Evolutionary conservation across 1,139 yeast species (phyloP).

Genomic region (Suhomyces guaymorum): DNA sequence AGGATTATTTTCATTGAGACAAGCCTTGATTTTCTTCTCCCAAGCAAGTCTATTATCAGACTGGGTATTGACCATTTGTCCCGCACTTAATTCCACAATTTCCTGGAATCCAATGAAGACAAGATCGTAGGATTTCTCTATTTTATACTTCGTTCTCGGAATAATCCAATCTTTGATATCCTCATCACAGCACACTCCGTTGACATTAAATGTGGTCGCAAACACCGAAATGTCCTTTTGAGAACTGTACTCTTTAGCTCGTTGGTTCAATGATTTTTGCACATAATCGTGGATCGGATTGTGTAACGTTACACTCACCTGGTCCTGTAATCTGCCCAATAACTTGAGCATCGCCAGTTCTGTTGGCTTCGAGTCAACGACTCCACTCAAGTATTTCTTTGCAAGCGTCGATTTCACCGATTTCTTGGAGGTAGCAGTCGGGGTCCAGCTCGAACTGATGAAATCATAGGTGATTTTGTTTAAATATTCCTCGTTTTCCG

Average conservation of each 20-base stretch:
- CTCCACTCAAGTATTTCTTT: slow-evolving; percentile 47
- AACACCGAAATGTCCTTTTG: slow-evolving; percentile 53
- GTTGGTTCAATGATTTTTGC: slow-evolving; percentile 51
- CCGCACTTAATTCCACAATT: slow-evolving; percentile 86
- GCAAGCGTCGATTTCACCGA: slow-evolving; percentile 45
- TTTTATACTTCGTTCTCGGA: slow-evolving; percentile 34
- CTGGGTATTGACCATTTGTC: slow-evolving; percentile 84
- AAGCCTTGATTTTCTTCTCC: slow-evolving; percentile 67
- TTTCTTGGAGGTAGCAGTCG: slow-evolving; percentile 35
- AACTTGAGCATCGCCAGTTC: slow-evolving; percentile 51
- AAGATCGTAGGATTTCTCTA: slow-evolving; percentile 54
- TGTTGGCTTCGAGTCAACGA: slow-evolving; percentile 39
- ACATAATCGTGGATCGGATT: slow-evolving; percentile 76
- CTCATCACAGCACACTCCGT: slow-evolving; percentile 57
- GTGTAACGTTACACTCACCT: slow-evolving; percentile 47
- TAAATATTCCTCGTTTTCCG: slow-evolving; percentile 54
- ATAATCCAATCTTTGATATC: slow-evolving; percentile 60
- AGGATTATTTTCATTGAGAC: slow-evolving; percentile 48
- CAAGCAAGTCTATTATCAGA: slow-evolving; percentile 69
- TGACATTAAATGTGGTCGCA: slow-evolving; percentile 71
- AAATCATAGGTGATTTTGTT: slow-evolving; percentile 45
- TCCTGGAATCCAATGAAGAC: slow-evolving; percentile 89
- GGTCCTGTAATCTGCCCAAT: slow-evolving; percentile 51
- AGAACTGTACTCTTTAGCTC: slow-evolving; percentile 51
- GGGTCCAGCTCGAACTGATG: slow-evolving; percentile 33